Evolutionary conservation across 192 early-diverging fungal species (phyloP), one percentile per base, ranked within the genome.

Genomic region (Paraglomus brasilianum): DNA sequence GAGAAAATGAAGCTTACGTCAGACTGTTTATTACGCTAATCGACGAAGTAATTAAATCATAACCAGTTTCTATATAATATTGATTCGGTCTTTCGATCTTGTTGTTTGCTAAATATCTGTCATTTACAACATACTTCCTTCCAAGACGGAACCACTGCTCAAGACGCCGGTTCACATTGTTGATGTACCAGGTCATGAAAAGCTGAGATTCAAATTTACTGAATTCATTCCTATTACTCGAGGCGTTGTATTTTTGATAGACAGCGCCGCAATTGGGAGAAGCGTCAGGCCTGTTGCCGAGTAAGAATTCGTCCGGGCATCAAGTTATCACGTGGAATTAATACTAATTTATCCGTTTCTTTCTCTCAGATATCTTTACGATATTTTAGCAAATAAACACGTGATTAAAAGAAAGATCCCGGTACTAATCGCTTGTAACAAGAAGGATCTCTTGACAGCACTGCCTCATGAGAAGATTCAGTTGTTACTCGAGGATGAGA

Each of bases 141-240:
- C 44, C 10, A 19, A 55, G 62, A 39, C 51, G 2, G 17, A 11
- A 8, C 47, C 15, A 17, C 42, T 77, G 38, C 41, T 46, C 51
- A 74, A 78, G 72, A 22, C 79, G 22, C 69, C 80, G 43, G 57
- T 86, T 13, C 83, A 87, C 41, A 59, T 93, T 30, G 87, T 96
- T 10, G 94, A 96, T 75, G 74, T 96, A 21, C 94, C 94, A 8
- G 94, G 94, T n/a, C 93, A 95, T 73, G 88, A 91, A 68, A 91
- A 89, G 60, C 81, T 92, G 17, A 82, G 90, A 6, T 90, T 88
- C 77, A 85, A 86, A 58, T 87, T 86, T 40, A 75, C 85, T 51
- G 87, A 93, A 45, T 89, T 86, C 72, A 73, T 90, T 60, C 81
- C 87, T 1, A 78, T 86, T 15, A 83, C 92, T 1, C 81, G 82